A percentile compares a stretch with the other conserved stretches of the same genome.
Conservation (phyloP, 495 filamentous ascomycete genomes). For the Daldinia caldariorum region DNA sequence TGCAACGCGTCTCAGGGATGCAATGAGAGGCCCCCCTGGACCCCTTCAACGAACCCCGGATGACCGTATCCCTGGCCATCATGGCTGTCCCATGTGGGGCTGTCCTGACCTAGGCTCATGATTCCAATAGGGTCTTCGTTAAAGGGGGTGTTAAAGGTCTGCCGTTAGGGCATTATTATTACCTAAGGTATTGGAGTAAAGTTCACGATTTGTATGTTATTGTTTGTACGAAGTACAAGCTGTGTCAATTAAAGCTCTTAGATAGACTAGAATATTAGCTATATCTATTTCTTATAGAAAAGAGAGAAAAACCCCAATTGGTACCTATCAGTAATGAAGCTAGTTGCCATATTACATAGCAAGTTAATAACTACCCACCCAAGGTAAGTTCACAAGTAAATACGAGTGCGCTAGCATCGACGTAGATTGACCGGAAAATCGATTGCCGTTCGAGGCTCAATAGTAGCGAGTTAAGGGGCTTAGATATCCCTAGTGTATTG, state of each 20-base stretch:
- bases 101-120: slow-evolving; percentile 8
- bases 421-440: neutral
- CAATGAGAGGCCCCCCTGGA: slow-evolving; percentile 43
- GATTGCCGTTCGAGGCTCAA: slow-evolving; percentile 21
- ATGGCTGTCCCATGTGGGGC: slow-evolving; percentile 25
- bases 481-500: neutral
- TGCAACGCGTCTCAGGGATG: slow-evolving; percentile 51
- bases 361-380: neutral
- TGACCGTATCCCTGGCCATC: slow-evolving; percentile 18
- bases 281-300: neutral
- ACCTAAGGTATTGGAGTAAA: neutral
- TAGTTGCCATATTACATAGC: neutral
- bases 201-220: slow-evolving; percentile 1
- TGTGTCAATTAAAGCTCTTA: neutral
- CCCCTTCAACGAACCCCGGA: slow-evolving; percentile 44
- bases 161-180: neutral
- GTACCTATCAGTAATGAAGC: neutral
- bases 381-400: neutral
- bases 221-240: neutral
- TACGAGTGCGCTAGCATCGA: neutral
- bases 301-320: neutral
- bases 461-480: neutral
- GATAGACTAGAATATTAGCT: neutral
- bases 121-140: slow-evolving; percentile 7
- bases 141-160: neutral